Percentiles rank a stretch among this genome's conserved stretches.
Evolutionary conservation across 2,329 filamentous ascomycete genomes (phyloP).

Genomic region (Neofusicoccum umdonicola): DNA sequence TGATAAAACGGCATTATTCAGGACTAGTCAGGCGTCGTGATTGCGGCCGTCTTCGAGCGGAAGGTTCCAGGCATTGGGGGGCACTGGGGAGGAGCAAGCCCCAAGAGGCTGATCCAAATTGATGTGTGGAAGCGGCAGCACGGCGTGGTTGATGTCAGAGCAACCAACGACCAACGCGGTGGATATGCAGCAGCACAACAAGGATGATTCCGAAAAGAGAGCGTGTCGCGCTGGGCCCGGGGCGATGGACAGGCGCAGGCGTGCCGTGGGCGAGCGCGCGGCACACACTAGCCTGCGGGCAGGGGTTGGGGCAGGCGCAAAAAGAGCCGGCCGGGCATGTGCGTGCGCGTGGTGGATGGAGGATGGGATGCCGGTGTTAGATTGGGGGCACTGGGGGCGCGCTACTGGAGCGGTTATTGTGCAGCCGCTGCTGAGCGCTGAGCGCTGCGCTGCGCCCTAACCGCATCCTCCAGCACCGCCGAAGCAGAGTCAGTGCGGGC

Average conservation of each 20-base stretch:
- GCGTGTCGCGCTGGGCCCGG: slow-evolving; percentile 11
- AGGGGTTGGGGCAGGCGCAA: slow-evolving; percentile 12
- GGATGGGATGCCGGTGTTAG: slow-evolving; percentile 16
- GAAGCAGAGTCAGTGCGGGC: slow-evolving; percentile 15
- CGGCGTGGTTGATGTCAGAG: slow-evolving; percentile 19
- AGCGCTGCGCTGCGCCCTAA: slow-evolving; percentile 14
- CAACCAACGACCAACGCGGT: slow-evolving; percentile 17
- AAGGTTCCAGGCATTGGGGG: slow-evolving; percentile 35
- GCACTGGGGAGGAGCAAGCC: slow-evolving; percentile 21
- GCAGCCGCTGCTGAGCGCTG: slow-evolving; percentile 3
- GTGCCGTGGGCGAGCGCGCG: slow-evolving; percentile 9
- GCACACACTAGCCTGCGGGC: slow-evolving; percentile 10
- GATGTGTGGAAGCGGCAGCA: slow-evolving; percentile 21
- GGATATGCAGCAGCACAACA: slow-evolving; percentile 17
- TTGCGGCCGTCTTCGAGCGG: slow-evolving; percentile 25
- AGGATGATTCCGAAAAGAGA: slow-evolving; percentile 17
- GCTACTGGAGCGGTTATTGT: slow-evolving; percentile 14
- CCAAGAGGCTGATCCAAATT: slow-evolving; percentile 40
- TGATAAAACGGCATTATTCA: slow-evolving; percentile 41
- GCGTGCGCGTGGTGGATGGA: slow-evolving; percentile 15
- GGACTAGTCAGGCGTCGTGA: slow-evolving; percentile 23
- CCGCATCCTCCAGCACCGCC: slow-evolving; percentile 14
- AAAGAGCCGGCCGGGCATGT: slow-evolving; percentile 16
- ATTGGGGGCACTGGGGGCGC: slow-evolving; percentile 12
- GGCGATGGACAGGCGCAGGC: slow-evolving; percentile 12